Conservation (phyloP, 768 basidiomycete genomes). For the Sarcodon sp. region DNA sequence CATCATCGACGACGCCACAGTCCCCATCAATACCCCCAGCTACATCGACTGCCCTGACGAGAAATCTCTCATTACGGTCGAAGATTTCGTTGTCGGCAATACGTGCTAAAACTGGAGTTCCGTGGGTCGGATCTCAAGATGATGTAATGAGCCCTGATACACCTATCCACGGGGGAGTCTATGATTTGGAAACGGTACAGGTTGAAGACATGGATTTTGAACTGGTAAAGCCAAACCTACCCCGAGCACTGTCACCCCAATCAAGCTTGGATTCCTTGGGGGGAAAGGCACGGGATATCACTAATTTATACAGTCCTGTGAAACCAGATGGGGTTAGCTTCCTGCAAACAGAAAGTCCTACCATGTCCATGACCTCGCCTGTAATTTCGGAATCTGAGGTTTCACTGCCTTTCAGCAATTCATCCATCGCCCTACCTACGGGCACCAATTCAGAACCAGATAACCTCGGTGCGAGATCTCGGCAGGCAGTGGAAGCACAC, state of each 20-base stretch:
- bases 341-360: constrained; percentile 18
- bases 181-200: constrained; percentile 48
- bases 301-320: constrained; percentile 20
- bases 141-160: background rate
- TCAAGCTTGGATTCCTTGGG: constrained; percentile 6
- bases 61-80: background rate
- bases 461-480: background rate
- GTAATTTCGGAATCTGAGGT: constrained; percentile 5
- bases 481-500: constrained; percentile 35
- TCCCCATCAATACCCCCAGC: background rate
- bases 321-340: constrained; percentile 7
- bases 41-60: background rate
- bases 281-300: constrained; percentile 5
- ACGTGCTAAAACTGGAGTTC: background rate
- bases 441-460: constrained; percentile 1
- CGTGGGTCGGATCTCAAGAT: background rate
- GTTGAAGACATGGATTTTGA: constrained; percentile 78
- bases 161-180: constrained; percentile 5
- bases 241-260: constrained; percentile 11
- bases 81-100: background rate
- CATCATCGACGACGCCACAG: background rate
- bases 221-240: constrained; percentile 50
- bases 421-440: background rate
- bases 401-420: background rate
- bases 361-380: constrained; percentile 14